These are phyloP conservation scores for Acer saccharum DNA, from an alignment of 345 rosid genomes.

Conservation along the genomic window DNA sequence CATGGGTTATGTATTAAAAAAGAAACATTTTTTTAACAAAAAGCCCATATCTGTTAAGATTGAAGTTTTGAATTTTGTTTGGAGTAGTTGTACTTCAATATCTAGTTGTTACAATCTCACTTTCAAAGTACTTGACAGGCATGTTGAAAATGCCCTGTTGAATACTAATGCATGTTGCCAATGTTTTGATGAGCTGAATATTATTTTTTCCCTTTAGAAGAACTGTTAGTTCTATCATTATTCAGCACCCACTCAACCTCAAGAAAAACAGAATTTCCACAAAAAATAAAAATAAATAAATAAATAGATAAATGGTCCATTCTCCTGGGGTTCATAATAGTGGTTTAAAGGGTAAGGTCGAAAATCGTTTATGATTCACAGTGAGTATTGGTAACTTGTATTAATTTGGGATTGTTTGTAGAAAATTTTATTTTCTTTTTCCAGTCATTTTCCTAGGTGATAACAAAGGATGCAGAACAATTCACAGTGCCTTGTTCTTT, in stretches of 20 bases:
- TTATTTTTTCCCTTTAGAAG: neutral
- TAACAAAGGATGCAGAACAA: neutral
- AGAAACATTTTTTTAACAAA: neutral
- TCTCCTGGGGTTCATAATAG: neutral
- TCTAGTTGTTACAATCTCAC: neutral
- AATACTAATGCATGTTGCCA: neutral
- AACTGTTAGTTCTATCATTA: neutral
- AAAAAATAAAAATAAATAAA: no score
- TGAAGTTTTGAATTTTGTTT: neutral
- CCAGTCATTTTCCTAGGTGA: neutral
- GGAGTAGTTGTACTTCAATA: neutral
- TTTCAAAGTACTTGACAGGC: neutral
- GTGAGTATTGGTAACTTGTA: neutral
- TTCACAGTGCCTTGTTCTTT: no score
- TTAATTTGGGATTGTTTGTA: neutral
- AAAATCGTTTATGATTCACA: neutral
- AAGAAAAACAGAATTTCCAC: neutral
- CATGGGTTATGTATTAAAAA: neutral
- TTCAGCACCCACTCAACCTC: neutral
- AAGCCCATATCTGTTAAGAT: neutral
- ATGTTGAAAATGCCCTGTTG: neutral
- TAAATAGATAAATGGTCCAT: no score
- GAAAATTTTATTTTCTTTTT: neutral
- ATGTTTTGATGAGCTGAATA: neutral
- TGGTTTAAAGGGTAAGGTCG: neutral